Percentiles rank a stretch among this genome's conserved stretches.
Evolutionary conservation across 805 yeast species (phyloP).

Genomic region (Metschnikowia rubicola): DNA sequence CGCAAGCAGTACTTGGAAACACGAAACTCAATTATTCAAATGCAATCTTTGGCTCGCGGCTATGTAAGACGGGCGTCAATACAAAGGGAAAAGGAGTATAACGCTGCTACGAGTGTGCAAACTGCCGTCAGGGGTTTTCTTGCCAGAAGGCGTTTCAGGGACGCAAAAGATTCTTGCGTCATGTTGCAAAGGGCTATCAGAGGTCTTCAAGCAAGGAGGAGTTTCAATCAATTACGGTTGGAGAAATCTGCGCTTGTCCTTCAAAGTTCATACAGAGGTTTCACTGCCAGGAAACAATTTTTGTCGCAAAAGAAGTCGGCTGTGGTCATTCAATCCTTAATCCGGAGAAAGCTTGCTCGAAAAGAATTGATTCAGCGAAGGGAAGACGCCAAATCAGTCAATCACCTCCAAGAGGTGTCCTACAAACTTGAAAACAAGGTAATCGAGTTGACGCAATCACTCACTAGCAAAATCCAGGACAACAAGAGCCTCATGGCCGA

Average conservation of each 20-base stretch:
- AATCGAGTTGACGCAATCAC: slow-evolving; percentile 86
- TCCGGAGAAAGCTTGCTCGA: slow-evolving; percentile 74
- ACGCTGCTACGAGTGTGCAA: slow-evolving; percentile 71
- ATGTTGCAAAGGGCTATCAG: slow-evolving; percentile 47
- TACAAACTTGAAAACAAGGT: slow-evolving; percentile 95
- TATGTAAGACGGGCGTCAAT: slow-evolving; percentile 52
- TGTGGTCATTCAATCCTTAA: slow-evolving; percentile 68
- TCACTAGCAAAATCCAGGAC: slow-evolving; percentile 76
- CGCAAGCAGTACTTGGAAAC: slow-evolving; percentile 59
- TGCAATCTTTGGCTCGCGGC: slow-evolving; percentile 69
- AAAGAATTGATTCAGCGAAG: slow-evolving; percentile 60
- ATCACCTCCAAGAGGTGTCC: slow-evolving; percentile 85
- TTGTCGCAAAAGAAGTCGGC: slow-evolving; percentile 49
- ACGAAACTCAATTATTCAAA: slow-evolving; percentile 47
- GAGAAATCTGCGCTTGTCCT: slow-evolving; percentile 64
- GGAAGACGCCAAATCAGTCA: slow-evolving; percentile 88
- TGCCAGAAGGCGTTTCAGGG: slow-evolving; percentile 39
- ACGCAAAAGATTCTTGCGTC: slow-evolving; percentile 36
- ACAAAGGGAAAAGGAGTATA: slow-evolving; percentile 50
- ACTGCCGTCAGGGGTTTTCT: slow-evolving; percentile 55
- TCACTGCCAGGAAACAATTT: slow-evolving; percentile 54
- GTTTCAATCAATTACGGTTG: slow-evolving; percentile 47
- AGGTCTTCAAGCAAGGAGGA: slow-evolving; percentile 53
- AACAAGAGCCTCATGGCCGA: slow-evolving; percentile 68
- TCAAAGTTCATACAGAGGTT: slow-evolving; percentile 74